Conservation (phyloP, 1,139 yeast species). For the Lizanozyma gosingica region DNA sequence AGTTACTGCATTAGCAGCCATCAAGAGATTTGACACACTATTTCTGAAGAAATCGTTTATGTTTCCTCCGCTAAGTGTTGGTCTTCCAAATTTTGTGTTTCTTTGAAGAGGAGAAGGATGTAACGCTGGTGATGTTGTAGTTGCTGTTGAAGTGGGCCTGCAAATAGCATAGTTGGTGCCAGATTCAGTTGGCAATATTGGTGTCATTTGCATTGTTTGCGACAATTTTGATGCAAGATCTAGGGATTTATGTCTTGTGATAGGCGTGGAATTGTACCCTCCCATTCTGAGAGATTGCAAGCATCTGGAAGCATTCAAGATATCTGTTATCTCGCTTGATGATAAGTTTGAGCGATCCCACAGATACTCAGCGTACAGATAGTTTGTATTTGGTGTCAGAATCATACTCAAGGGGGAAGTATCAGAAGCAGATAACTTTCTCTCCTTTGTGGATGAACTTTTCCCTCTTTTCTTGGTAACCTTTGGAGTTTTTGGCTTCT, state of each 20-base stretch:
- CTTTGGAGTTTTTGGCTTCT: constrained; percentile 10
- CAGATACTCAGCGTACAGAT: constrained; percentile 1
- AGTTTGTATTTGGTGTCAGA: not conserved
- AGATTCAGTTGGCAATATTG: no score
- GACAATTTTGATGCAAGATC: not conserved
- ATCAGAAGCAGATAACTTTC: not conserved
- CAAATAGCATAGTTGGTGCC: no score
- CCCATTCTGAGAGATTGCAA: constrained; percentile 21
- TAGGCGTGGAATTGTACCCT: not conserved
- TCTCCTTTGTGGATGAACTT: not conserved
- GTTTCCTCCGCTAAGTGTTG: no score
- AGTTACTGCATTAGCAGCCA: not conserved
- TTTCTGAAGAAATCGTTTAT: no score
- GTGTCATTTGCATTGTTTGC: not conserved
- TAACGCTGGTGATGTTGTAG: no score
- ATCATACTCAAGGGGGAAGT: not conserved
- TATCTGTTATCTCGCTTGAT: constrained; percentile 20
- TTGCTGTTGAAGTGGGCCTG: no score
- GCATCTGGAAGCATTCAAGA: constrained; percentile 34
- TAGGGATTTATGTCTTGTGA: not conserved
- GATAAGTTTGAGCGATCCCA: not conserved
- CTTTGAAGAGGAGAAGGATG: no score
- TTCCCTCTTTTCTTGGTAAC: constrained; percentile 6
- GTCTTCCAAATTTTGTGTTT: no score
- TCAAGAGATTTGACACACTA: not conserved